Base-by-base conservation (phyloP, 805 yeast genomes). In the Wickerhamiella kurtzmanii region DNA sequence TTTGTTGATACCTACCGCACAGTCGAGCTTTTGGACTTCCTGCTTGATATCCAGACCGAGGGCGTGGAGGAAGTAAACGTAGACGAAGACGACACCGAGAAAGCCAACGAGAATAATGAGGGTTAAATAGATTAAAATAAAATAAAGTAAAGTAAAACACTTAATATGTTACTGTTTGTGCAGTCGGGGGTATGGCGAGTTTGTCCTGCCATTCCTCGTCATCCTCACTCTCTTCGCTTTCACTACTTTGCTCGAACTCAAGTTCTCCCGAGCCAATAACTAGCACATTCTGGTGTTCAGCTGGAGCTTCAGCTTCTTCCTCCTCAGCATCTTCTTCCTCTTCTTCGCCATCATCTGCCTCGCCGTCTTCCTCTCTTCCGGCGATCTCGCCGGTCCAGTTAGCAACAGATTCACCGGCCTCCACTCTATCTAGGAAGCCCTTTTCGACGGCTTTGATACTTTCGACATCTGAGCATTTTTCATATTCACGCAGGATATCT, bases 1-100 rank as follows among this genome's bases (percentile, higher is more conserved):
- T 89, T 84, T 61, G 81, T 92, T 54, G 98, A 89, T 64, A 77
- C 82, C 36, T 86, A 81, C 62, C 73, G 75, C 22, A 84, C 79
- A 18, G 77, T 77, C 39, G 76, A 76, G 32, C 73, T 76, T 16
- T 76, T 79, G 56, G 79, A 76, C 56, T 81, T 76, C 59, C 50
- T 67, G 47, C 61, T 67, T 2, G 68, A 62, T 17, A 45, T 62
- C 15, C 48, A 62, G 40, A 41, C 9, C 50, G 55, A 38, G 28
- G 37, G 48, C 16, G 45, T 44, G 35, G 44, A 37, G 15, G 32
- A 38, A 21, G 49, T 2, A 22, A 42, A 60, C 50, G 44, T 42
- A 58, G 19, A 71, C 63, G 47, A 62, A 48, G 55, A 50, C n/a
- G 48, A 44, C 57, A 15, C 69, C 61, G 47, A 62, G 48, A 54